Conservation (phyloP, 306 rosid genomes). For the Pterocarpus santalinus region DNA sequence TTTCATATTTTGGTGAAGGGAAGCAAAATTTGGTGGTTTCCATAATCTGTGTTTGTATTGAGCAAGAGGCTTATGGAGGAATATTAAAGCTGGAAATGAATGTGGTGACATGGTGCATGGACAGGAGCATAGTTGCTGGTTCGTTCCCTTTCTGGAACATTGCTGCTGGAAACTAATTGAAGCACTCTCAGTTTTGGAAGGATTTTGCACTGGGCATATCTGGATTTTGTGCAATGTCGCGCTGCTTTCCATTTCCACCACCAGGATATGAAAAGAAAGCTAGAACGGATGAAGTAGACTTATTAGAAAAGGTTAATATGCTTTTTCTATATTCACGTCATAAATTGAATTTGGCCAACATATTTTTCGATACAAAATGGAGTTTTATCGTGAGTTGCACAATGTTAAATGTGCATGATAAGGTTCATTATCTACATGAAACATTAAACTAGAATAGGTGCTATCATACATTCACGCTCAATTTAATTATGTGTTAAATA, state of each 20-base stretch:
- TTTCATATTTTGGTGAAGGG: slow-evolving; percentile 43
- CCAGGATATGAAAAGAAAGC: slow-evolving; percentile 91
- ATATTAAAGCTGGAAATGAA: slow-evolving; percentile 81
- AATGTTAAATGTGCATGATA: slow-evolving; percentile 4
- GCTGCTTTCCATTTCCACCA: slow-evolving; percentile 97
- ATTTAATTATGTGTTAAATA: slow-evolving; percentile 5
- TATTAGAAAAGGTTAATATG: slow-evolving; percentile 72
- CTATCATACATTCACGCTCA: slow-evolving; percentile 3
- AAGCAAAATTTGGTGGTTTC: slow-evolving; percentile 50
- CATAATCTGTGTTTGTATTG: slow-evolving; percentile 53
- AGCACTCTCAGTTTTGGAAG: slow-evolving; percentile 61
- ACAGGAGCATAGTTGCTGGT: slow-evolving; percentile 82
- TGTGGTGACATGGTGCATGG: slow-evolving; percentile 98
- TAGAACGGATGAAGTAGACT: slow-evolving; percentile 69
- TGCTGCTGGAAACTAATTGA: slow-evolving; percentile 61
- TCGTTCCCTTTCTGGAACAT: slow-evolving; percentile 75
- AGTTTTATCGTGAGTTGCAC: slow-evolving; percentile 22
- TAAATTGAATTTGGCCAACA: slow-evolving; percentile 39
- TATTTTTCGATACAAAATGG: slow-evolving; percentile 11
- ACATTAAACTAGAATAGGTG: neutral
- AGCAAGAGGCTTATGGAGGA: slow-evolving; percentile 65
- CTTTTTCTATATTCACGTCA: slow-evolving; percentile 44
- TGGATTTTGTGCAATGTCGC: slow-evolving; percentile 93
- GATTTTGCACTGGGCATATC: slow-evolving; percentile 52
- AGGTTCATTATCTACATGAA: slow-evolving; percentile 14